These are phyloP conservation scores for Gymnopilus dilepis DNA, from an alignment of 768 basidiomycete genomes.

Conservation along the genomic window DNA sequence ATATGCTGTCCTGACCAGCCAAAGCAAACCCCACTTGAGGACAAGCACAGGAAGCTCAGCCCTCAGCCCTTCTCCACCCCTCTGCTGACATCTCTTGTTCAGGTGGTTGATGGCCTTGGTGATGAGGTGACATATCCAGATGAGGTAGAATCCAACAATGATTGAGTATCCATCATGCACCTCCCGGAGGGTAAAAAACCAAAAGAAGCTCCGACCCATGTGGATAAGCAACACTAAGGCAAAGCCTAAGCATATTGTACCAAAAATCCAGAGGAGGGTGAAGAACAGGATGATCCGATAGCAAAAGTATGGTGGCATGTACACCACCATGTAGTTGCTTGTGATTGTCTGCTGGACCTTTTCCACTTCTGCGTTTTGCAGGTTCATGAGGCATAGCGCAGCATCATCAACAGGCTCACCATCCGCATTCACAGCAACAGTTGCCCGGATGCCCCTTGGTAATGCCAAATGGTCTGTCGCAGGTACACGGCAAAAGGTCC, in stretches of 20 bases:
- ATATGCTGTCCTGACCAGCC: slow-evolving; percentile 69
- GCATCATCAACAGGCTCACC: slow-evolving; percentile 70
- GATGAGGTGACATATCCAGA: slow-evolving; percentile 77
- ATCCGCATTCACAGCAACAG: slow-evolving; percentile 67
- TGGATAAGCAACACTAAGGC: slow-evolving; percentile 71
- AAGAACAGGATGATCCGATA: slow-evolving; percentile 78
- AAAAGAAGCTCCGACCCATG: slow-evolving; percentile 77
- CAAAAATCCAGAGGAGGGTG: slow-evolving; percentile 66
- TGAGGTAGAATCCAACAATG: slow-evolving; percentile 78
- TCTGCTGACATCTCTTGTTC: slow-evolving; percentile 72
- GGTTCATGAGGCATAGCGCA: slow-evolving; percentile 57
- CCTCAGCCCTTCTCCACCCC: slow-evolving; percentile 58
- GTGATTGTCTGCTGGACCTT: slow-evolving; percentile 68
- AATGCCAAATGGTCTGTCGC: slow-evolving; percentile 83
- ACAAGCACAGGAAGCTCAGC: slow-evolving; percentile 69
- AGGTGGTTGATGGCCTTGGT: slow-evolving; percentile 67
- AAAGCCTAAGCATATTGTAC: slow-evolving; percentile 62
- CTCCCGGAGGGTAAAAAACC: slow-evolving; percentile 55
- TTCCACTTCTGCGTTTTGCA: slow-evolving; percentile 75
- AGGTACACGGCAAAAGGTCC: slow-evolving; percentile 81
- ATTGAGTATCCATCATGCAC: slow-evolving; percentile 93
- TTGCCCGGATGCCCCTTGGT: slow-evolving; percentile 78
- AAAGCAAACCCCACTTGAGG: slow-evolving; percentile 70
- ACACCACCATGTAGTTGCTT: slow-evolving; percentile 84
- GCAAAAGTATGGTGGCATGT: slow-evolving; percentile 82